Conservation (phyloP, 2,329 filamentous ascomycete species). For the Orbilia brochopaga region DNA sequence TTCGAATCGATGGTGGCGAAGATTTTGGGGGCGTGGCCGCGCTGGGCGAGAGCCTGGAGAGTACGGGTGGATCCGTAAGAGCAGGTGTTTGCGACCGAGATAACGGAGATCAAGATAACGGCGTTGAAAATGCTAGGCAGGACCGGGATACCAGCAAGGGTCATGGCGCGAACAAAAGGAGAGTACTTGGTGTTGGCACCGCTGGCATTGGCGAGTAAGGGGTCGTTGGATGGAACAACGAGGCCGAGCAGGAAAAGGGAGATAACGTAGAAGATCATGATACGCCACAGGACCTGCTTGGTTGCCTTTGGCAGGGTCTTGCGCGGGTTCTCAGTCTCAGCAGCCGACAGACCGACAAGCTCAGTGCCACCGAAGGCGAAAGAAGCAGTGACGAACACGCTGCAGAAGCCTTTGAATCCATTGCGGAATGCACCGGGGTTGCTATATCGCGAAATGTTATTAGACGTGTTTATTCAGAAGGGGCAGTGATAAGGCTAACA, state of each 20-base stretch:
- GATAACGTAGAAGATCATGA: conserved; percentile 61
- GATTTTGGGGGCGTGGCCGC: conserved; percentile 60
- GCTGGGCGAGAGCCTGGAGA: conserved; percentile 63
- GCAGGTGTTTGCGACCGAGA: conserved; percentile 64
- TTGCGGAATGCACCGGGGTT: conserved; percentile 65
- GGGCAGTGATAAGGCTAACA: not conserved
- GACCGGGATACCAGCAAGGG: conserved; percentile 62
- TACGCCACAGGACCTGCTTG: conserved; percentile 62
- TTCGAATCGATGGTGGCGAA: conserved; percentile 61
- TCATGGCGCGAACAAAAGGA: conserved; percentile 64
- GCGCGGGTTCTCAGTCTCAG: conserved; percentile 65
- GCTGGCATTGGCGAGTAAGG: conserved; percentile 54
- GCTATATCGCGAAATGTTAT: conserved; percentile 51
- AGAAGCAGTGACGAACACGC: conserved; percentile 69
- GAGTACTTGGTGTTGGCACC: conserved; percentile 56
- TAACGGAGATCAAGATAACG: conserved; percentile 63
- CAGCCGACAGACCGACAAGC: conserved; percentile 67
- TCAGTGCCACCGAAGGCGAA: conserved; percentile 70
- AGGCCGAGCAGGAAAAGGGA: conserved; percentile 60
- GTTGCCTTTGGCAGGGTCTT: conserved; percentile 61
- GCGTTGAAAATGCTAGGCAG: conserved; percentile 65
- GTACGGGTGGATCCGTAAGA: conserved; percentile 66
- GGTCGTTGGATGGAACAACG: conserved; percentile 57
- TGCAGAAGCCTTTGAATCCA: conserved; percentile 70
- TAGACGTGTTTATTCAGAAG: not conserved